Conservation (phyloP, 202 grass and related monocot genomes). For the Bolboschoenoplectus hybrid region DNA sequence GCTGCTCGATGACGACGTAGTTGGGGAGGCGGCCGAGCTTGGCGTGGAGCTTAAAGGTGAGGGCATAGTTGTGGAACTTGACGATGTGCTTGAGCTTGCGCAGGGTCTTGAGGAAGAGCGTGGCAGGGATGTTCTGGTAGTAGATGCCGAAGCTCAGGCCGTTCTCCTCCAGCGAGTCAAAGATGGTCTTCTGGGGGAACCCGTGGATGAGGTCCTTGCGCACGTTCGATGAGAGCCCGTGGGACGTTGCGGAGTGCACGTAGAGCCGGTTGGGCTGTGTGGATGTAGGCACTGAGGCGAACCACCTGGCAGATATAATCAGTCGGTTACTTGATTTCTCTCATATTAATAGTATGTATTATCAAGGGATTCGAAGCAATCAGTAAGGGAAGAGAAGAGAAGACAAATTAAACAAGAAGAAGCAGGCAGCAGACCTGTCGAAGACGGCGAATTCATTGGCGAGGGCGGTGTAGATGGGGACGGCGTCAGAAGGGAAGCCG, state of each 20-base stretch:
- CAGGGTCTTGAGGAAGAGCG: slow-evolving; percentile 86
- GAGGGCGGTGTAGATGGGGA: slow-evolving; percentile 71
- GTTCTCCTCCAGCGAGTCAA: slow-evolving; percentile 80
- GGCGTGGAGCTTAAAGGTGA: slow-evolving; percentile 77
- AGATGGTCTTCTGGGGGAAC: slow-evolving; percentile 95
- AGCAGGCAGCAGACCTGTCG: slow-evolving; percentile 42
- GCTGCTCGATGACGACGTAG: slow-evolving; percentile 82
- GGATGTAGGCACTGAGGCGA: slow-evolving; percentile 82
- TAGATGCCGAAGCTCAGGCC: slow-evolving; percentile 84
- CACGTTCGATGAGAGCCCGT: slow-evolving; percentile 79
- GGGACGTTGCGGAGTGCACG: slow-evolving; percentile 88
- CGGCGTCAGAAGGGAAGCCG: slow-evolving; percentile 62
- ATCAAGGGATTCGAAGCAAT: too few species aligned
- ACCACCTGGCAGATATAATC: slow-evolving; percentile 44
- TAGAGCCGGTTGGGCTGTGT: slow-evolving; percentile 93
- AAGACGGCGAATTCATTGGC: slow-evolving; percentile 80
- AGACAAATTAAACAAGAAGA: too few species aligned
- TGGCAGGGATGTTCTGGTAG: slow-evolving; percentile 90
- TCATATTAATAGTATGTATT: too few species aligned
- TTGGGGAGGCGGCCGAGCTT: slow-evolving; percentile 65
- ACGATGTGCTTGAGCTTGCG: slow-evolving; percentile 72
- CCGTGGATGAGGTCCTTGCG: slow-evolving; percentile 83
- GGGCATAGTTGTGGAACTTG: slow-evolving; percentile 86
- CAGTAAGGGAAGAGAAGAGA: background rate
- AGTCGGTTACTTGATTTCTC: too few species aligned